These are phyloP conservation scores for Metschnikowia noctiluminum DNA, from an alignment of 805 yeast genomes.

Conservation along the genomic window DNA sequence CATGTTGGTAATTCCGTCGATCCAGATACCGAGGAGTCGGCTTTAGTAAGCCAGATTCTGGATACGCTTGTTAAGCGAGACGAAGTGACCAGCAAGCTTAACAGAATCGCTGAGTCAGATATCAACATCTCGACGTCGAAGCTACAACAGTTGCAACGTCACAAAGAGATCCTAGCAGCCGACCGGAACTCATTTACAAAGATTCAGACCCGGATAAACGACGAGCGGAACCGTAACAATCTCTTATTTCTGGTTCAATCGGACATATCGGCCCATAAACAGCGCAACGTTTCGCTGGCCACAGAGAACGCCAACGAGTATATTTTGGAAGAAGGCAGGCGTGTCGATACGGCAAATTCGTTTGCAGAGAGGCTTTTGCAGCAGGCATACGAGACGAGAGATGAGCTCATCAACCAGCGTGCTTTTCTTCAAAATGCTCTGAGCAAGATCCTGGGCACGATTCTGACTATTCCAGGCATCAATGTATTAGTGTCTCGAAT, in stretches of 20 bases:
- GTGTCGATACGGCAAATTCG: conserved; percentile 69
- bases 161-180: conserved; percentile 69
- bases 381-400: conserved; percentile 90
- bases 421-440: conserved; percentile 61
- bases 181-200: conserved; percentile 62
- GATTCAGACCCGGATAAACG: conserved; percentile 55
- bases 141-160: conserved; percentile 78
- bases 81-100: conserved; percentile 48
- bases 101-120: conserved; percentile 52
- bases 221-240: conserved; percentile 75
- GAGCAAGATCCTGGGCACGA: conserved; percentile 53
- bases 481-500: conserved; percentile 72
- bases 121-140: conserved; percentile 62
- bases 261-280: conserved; percentile 71
- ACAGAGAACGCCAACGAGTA: conserved; percentile 58
- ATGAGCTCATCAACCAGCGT: conserved; percentile 74
- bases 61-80: conserved; percentile 42
- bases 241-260: conserved; percentile 70
- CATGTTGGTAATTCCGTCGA: conserved; percentile 20
- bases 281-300: conserved; percentile 26
- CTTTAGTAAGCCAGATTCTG: conserved; percentile 24
- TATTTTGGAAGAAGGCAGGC: conserved; percentile 68
- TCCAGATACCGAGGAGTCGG: conserved; percentile 21
- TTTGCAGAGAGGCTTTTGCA: conserved; percentile 75
- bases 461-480: conserved; percentile 78